Conservation (phyloP, 148 eudicot genomes). For the Limonium bicolor region DNA sequence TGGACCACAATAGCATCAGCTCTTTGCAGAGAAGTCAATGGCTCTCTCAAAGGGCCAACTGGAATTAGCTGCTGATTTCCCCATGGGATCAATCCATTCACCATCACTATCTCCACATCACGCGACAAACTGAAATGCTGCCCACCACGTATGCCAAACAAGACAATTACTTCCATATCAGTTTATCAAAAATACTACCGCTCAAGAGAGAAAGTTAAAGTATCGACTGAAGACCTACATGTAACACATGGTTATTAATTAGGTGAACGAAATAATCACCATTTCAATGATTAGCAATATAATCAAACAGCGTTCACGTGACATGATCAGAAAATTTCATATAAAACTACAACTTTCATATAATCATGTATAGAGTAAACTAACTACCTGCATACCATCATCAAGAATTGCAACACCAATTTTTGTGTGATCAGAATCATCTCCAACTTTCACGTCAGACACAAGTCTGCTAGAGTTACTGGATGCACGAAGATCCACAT, state of each 20-base stretch:
- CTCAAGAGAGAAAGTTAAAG: too few species aligned
- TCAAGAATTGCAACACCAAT: constrained; percentile 66
- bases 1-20: constrained; percentile 75
- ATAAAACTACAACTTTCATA: too few species aligned
- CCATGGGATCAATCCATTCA: constrained; percentile 82
- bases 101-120: constrained; percentile 85
- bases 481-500: constrained; percentile 11
- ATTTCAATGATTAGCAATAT: too few species aligned
- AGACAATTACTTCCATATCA: too few species aligned
- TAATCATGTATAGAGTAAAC: not conserved
- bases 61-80: constrained; percentile 64
- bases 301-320: too few species aligned
- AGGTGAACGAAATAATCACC: too few species aligned
- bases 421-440: constrained; percentile 11
- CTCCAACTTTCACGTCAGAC: constrained; percentile 14
- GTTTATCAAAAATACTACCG: too few species aligned
- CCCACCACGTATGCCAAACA: constrained; percentile 27
- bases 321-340: too few species aligned
- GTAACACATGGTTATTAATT: too few species aligned
- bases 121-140: constrained; percentile 79
- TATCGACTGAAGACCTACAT: too few species aligned
- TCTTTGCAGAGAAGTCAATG: constrained; percentile 60
- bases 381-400: constrained; percentile 92
- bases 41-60: constrained; percentile 84
- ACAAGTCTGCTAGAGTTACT: constrained; percentile 10